These are phyloP conservation scores for Cunninghamia lanceolata DNA, from an alignment of 75 land plant genomes.

Conservation along the genomic window DNA sequence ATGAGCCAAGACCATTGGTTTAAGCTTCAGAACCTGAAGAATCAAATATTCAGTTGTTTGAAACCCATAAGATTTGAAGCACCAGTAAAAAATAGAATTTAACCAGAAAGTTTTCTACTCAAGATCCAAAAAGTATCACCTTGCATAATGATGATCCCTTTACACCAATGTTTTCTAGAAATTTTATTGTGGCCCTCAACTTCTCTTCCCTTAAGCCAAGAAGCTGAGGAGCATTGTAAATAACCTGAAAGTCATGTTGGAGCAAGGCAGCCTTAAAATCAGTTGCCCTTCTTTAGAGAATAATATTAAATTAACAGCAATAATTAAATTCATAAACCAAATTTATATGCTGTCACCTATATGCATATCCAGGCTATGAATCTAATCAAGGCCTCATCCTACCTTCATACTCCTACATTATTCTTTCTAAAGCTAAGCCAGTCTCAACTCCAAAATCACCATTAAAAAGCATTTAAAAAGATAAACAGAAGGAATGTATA, in stretches of 20 bases:
- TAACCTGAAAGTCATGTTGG: conserved; percentile 18
- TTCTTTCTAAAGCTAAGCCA: background rate
- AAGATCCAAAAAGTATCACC: conserved; percentile 15
- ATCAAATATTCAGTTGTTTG: background rate
- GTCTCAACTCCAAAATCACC: background rate
- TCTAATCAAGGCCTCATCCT: conserved; percentile 1
- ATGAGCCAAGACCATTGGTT: conserved; percentile 43
- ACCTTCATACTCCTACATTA: background rate
- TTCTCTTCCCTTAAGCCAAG: conserved; percentile 34
- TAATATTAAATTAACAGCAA: background rate
- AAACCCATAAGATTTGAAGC: background rate
- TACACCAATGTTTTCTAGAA: conserved; percentile 29
- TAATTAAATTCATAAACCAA: background rate
- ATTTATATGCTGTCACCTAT: background rate
- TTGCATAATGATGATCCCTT: conserved; percentile 31
- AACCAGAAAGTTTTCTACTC: background rate
- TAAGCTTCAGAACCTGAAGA: conserved; percentile 26
- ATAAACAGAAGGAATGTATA: background rate
- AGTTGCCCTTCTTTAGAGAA: background rate
- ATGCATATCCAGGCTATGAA: background rate
- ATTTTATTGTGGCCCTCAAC: conserved; percentile 23
- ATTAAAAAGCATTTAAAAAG: background rate
- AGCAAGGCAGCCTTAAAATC: background rate
- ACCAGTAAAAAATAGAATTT: background rate
- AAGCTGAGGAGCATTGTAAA: conserved; percentile 48